Evolutionary conservation across 2,329 filamentous ascomycete species (phyloP), one percentile per base, ranked within the genome.

Genomic region (Cadophora gregata): DNA sequence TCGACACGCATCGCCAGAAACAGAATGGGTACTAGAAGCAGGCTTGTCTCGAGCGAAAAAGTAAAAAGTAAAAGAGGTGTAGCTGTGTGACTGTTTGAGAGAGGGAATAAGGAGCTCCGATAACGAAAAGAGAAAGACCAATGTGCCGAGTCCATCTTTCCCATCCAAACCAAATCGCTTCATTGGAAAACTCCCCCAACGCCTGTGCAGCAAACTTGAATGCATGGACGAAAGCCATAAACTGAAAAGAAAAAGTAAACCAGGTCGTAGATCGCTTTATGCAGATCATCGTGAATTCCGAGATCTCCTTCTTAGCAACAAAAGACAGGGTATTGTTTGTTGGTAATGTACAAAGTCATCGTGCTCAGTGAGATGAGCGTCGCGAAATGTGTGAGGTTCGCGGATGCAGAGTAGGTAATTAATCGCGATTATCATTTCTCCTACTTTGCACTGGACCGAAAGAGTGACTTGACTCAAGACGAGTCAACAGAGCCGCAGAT

Each of bases 401-500:
- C 7, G 42, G 27, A 25, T 36, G 31, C 10, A 10, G 69, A 48
- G 45, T 65, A 69, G 64, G 60, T 71, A 63, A 68, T 70, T 69
- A 62, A 60, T 75, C 63, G 53, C 65, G 65, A 50, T 64, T 50
- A 27, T 61, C 59, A 38, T 69, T 66, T 67, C 70, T 74, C 66
- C 72, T 73, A 63, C 71, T 76, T 65, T 55, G 67, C 27, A 70
- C 53, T 21, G 71, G 74, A 5, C 69, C 72, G 65, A 74, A 67
- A 9, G 74, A 75, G 53, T 88, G 86, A 59, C 84, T 87, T 27
- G 91, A 94, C 81, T 97, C 96, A 71, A 97, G 88, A 69, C 93
- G 86, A 58, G 90, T 90, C 71, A 99, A 81, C 77, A 95, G 89
- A 45, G 93, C 93, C 16, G 94, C 94, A 31, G 92, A 94, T 0